Base-by-base conservation (phyloP, 2,329 filamentous ascomycete species). In the Cephalotrichum gorgonifer region DNA sequence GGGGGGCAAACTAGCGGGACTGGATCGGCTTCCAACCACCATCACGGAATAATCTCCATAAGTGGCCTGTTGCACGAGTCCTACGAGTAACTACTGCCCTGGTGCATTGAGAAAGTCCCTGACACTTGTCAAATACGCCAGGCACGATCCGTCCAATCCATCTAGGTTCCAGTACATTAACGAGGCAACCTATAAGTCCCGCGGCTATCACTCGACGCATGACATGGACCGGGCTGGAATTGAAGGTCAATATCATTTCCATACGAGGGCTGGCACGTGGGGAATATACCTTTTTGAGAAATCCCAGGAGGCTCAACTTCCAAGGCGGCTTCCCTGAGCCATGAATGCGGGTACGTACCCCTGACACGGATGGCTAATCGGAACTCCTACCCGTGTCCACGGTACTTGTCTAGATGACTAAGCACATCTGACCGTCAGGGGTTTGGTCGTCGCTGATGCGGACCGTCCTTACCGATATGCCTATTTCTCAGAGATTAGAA, bases 401-500 rank as follows among this genome's bases (percentile, higher is more conserved):
- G 35, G 22, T 39, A 39, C 35, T 20, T 39, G n/a, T 20, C 7
- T 20, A 11, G 35, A n/a, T 39, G 20, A 39, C 35, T 39, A n/a
- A 39, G 35, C 35, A 11, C 35, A n/a, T 11, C 7, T 9, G n/a
- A 39, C n/a, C n/a, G n/a, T 17, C 15, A 17, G 17, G 12, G 35
- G 6, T 6, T 17, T 6, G 35, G n/a, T 39, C 9, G 9, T 27
- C 48, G 48, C 48, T 39, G 43, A 45, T 15, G 15, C 48, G 48
- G 48, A 26, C 48, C 48, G 48, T 35, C 27, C 26, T n/a, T 43
- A 50, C 48, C 48, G 48, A 50, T 22, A 42, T 38, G 48, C 39
- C 48, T 50, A 45, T 50, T 44, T 50, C 35, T 20, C 27, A 30
- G 38, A 49, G 48, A 50, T 46, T 50, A 41, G 28, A n/a, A 43